Base-by-base conservation (phyloP, 352 stramenopile genomes). In the Phytopythium helicoides region DNA sequence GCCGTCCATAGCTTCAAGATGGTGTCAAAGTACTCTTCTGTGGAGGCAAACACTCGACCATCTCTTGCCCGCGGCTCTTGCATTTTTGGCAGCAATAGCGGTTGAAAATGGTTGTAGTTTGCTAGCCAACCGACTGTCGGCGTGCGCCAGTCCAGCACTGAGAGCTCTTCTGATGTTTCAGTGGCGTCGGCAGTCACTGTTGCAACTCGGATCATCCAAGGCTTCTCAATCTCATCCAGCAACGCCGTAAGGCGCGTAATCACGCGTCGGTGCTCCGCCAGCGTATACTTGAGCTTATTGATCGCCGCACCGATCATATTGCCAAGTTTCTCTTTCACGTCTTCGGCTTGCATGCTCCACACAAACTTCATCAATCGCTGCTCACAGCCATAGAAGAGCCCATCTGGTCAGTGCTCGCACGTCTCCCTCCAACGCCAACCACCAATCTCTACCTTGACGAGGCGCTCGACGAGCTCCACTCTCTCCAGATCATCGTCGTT, bases 1-100 rank as follows among this genome's bases (percentile, higher is more conserved):
- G 80, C 87, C 21, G 89, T 77, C 83, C 84, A 93, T 10, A 96
- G 49, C 47, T 81, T 72, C 25, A 89, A 67, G 23, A 85, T 83
- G 23, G 71, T 87, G 31, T 71, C 36, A 37, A 94, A 91, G 36
- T 96, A 96, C 31, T 96, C 74, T 6, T 89, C 73, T 6, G 66
- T 68, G 3, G 64, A 86, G 22, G 89, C 63, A 46, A 93, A 96
- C 11, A 96, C 77, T 16, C 67, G 68, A 3, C 64, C 71, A 46
- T 60, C 56, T 12, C 53, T 68, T 0, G 52, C 49, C 5, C 44
- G 51, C 15, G 68, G 62, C 6, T 80, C 67, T 52, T 92, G 87
- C 70, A 96, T 81, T 41, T 76, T 76, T 0, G 86, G 86, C 4
- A 90, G 60, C 44, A 81, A 59, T 5, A 60, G 41, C n/a, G 86